These are phyloP conservation scores for Pythium insidiosum DNA, from an alignment of 352 stramenopile genomes.

Conservation along the genomic window DNA sequence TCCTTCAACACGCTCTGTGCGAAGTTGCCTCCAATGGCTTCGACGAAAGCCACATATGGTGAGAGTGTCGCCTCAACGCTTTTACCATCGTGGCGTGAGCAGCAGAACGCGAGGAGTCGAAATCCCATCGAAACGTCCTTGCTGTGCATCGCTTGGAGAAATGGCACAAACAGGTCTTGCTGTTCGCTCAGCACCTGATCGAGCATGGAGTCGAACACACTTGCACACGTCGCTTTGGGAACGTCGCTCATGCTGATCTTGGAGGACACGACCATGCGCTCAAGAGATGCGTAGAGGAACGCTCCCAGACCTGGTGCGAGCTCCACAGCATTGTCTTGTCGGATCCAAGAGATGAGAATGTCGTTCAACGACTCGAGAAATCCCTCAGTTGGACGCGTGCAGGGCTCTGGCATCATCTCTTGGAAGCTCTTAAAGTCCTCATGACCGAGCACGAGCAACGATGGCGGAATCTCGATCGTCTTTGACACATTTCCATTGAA, in stretches of 20 bases:
- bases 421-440: slow-evolving; percentile 78
- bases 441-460: slow-evolving; percentile 46
- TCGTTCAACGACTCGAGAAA: slow-evolving; percentile 80
- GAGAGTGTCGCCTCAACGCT: slow-evolving; percentile 42
- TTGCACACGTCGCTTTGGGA: slow-evolving; percentile 50
- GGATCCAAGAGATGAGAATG: slow-evolving; percentile 79
- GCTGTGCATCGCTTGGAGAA: slow-evolving; percentile 73
- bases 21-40: slow-evolving; percentile 39
- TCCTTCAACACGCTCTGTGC: slow-evolving; percentile 56
- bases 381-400: slow-evolving; percentile 47
- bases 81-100: slow-evolving; percentile 39
- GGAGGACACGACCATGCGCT: slow-evolving; percentile 72
- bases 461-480: slow-evolving; percentile 31
- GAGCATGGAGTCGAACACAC: slow-evolving; percentile 73
- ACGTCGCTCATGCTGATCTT: slow-evolving; percentile 54
- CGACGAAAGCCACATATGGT: slow-evolving; percentile 60
- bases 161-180: slow-evolving; percentile 60
- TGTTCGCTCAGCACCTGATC: slow-evolving; percentile 72
- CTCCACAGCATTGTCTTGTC: slow-evolving; percentile 63
- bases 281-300: slow-evolving; percentile 55
- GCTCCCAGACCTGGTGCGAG: slow-evolving; percentile 47
- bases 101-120: slow-evolving; percentile 70
- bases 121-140: slow-evolving; percentile 70
- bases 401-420: slow-evolving; percentile 56
- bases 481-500: slow-evolving; percentile 14